phyloP scores from a whole-genome alignment of 805 yeast species.

The Kluyveromyces aestuarii region DNA sequence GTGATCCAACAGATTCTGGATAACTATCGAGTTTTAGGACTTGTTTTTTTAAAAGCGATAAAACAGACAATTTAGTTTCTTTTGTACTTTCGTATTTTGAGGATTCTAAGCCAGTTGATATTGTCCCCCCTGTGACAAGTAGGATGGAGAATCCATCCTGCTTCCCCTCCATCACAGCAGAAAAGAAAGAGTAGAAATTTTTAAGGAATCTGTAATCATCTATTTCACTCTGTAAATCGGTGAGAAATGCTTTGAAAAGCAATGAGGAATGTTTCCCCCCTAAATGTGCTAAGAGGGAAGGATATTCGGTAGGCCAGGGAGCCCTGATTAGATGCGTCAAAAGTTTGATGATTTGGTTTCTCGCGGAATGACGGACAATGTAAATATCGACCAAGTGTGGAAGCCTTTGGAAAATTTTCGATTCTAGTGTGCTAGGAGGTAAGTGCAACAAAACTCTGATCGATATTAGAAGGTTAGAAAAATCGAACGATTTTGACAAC shows the following conservation, averaged over 20 bases:
- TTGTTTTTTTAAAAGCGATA: conserved; percentile 46
- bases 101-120: conserved; percentile 14
- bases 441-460: conserved; percentile 43
- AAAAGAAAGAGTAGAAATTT: conserved; percentile 51
- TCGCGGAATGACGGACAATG: conserved; percentile 37
- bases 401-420: conserved; percentile 43
- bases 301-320: conserved; percentile 50
- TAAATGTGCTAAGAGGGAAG: conserved; percentile 74
- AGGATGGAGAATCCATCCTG: conserved; percentile 73
- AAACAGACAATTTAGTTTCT: conserved; percentile 33
- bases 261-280: conserved; percentile 55
- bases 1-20: conserved; percentile 57
- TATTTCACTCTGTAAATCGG: conserved; percentile 50
- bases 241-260: conserved; percentile 49
- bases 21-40: conserved; percentile 42
- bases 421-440: conserved; percentile 59
- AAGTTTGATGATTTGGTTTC: conserved; percentile 44
- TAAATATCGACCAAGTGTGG: conserved; percentile 52
- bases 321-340: conserved; percentile 50
- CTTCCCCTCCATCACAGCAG: conserved; percentile 58
- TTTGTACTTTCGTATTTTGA: conserved; percentile 9
- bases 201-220: conserved; percentile 46
- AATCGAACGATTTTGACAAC: conserved; percentile 42
- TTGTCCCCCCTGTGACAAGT: conserved; percentile 48
- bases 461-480: conserved; percentile 47